These are phyloP conservation scores for Helicocarpus griseus DNA, from an alignment of 2,329 filamentous ascomycete species.

Conservation along the genomic window DNA sequence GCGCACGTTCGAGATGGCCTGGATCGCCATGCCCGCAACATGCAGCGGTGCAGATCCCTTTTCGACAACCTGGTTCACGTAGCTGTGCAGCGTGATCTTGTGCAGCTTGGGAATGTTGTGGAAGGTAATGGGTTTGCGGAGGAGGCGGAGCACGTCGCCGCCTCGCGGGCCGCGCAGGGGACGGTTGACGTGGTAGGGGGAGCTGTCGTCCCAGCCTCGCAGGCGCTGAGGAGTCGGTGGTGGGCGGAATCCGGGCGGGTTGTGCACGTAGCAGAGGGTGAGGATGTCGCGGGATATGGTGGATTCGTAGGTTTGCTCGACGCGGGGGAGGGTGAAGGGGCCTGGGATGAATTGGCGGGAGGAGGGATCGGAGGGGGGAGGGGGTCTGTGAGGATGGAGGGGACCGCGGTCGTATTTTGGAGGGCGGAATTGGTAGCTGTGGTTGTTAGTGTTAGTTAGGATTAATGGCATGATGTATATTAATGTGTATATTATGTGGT, in stretches of 20 bases:
- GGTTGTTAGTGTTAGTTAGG: conserved; percentile 1
- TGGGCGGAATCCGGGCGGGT: conserved; percentile 62
- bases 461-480: background rate
- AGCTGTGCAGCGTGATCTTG: conserved; percentile 70
- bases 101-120: conserved; percentile 75
- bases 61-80: conserved; percentile 57
- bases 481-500: too few species aligned
- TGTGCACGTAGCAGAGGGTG: conserved; percentile 79
- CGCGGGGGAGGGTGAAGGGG: conserved; percentile 76
- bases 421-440: conserved; percentile 86
- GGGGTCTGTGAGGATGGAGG: conserved; percentile 84
- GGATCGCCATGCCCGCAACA: conserved; percentile 72
- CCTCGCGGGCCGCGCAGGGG: conserved; percentile 77
- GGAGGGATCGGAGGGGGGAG: conserved; percentile 72
- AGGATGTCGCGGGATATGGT: conserved; percentile 82
- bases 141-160: conserved; percentile 46
- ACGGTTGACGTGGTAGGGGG: conserved; percentile 89
- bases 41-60: conserved; percentile 67
- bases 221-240: conserved; percentile 55
- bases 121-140: conserved; percentile 57
- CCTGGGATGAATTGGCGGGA: conserved; percentile 85
- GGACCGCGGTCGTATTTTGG: conserved; percentile 93
- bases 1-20: conserved; percentile 73
- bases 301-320: conserved; percentile 81
- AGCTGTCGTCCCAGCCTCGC: conserved; percentile 78